Evolutionary conservation across 2,329 filamentous ascomycete species (phyloP).

Genomic region (Microsporum canis): DNA sequence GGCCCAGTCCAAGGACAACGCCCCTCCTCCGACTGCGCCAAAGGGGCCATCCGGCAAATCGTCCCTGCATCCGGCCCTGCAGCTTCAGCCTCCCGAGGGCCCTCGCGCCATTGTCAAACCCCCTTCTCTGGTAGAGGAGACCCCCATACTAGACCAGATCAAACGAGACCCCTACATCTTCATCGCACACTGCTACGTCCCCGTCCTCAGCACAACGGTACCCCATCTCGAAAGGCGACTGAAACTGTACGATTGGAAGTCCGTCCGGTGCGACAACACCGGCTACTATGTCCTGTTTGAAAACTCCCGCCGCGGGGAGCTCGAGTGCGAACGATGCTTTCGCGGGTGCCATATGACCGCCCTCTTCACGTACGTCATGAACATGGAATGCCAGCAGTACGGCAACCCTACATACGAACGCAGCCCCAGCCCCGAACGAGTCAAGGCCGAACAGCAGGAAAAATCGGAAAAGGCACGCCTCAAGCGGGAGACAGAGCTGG

Average conservation of each 20-base stretch:
- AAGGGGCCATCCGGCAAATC: conserved; percentile 62
- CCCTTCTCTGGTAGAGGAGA: conserved; percentile 50
- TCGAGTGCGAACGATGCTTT: conserved; percentile 72
- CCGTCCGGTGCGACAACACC: conserved; percentile 69
- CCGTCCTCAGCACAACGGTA: conserved; percentile 72
- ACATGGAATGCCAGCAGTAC: conserved; percentile 69
- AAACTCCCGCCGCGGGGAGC: conserved; percentile 61
- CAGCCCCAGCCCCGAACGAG: conserved; percentile 36
- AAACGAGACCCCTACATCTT: conserved; percentile 80
- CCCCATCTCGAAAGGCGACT: conserved; percentile 83
- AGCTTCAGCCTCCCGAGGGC: conserved; percentile 15
- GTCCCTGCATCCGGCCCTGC: conserved; percentile 17
- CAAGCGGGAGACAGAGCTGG: conserved; percentile 63
- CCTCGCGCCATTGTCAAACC: conserved; percentile 29
- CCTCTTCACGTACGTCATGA: conserved; percentile 87
- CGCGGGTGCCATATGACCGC: conserved; percentile 65
- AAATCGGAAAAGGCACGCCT: conserved; percentile 56
- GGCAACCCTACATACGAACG: conserved; percentile 53
- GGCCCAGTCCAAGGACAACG: conserved; percentile 18
- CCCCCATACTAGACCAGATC: conserved; percentile 56
- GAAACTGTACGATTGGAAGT: conserved; percentile 68
- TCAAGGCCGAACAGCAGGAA: conserved; percentile 41
- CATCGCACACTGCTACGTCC: conserved; percentile 74
- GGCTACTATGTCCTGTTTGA: conserved; percentile 92
- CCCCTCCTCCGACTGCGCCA: conserved; percentile 69